Conservation (phyloP, 2,329 filamentous ascomycete species). For the Aspergillus quadricinctus region DNA sequence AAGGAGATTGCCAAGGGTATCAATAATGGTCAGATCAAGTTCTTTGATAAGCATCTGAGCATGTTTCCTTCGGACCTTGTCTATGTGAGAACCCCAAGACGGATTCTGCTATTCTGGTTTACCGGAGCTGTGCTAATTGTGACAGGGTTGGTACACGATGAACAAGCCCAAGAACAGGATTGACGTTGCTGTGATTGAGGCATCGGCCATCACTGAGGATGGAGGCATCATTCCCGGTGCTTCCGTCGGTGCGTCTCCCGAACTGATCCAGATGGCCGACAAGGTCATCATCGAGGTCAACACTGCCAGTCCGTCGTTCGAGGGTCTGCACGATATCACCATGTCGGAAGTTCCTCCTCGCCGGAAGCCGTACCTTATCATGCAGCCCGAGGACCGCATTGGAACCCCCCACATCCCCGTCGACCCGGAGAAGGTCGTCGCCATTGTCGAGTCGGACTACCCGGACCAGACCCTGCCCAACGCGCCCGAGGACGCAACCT, state of each 20-base stretch:
- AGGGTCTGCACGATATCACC: slow-evolving; percentile 86
- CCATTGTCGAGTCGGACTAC: slow-evolving; percentile 80
- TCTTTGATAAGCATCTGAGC: slow-evolving; percentile 89
- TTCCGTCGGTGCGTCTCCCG: slow-evolving; percentile 77
- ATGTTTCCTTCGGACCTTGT: slow-evolving; percentile 88
- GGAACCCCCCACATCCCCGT: slow-evolving; percentile 77
- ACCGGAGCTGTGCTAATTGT: slow-evolving; percentile 6
- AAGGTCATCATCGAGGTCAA: slow-evolving; percentile 94
- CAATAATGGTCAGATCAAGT: slow-evolving; percentile 82
- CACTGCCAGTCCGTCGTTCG: slow-evolving; percentile 76
- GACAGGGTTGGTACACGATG: slow-evolving; percentile 74
- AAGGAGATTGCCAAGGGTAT: slow-evolving; percentile 88
- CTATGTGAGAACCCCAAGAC: slow-evolving; percentile 51
- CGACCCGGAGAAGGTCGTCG: slow-evolving; percentile 79
- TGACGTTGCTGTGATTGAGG: slow-evolving; percentile 81
- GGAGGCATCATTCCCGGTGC: slow-evolving; percentile 85
- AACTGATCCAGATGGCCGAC: slow-evolving; percentile 85
- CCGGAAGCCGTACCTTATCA: slow-evolving; percentile 82
- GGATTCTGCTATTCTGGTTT: too few species aligned
- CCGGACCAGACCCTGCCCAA: slow-evolving; percentile 73
- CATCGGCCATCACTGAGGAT: slow-evolving; percentile 80
- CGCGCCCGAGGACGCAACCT: slow-evolving; percentile 67
- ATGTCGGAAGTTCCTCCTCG: slow-evolving; percentile 78
- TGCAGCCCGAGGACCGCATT: slow-evolving; percentile 80
- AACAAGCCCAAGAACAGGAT: slow-evolving; percentile 69